Conservation (phyloP, 2,329 filamentous ascomycete species). For the Monilinia vaccinii-corymbosi region DNA sequence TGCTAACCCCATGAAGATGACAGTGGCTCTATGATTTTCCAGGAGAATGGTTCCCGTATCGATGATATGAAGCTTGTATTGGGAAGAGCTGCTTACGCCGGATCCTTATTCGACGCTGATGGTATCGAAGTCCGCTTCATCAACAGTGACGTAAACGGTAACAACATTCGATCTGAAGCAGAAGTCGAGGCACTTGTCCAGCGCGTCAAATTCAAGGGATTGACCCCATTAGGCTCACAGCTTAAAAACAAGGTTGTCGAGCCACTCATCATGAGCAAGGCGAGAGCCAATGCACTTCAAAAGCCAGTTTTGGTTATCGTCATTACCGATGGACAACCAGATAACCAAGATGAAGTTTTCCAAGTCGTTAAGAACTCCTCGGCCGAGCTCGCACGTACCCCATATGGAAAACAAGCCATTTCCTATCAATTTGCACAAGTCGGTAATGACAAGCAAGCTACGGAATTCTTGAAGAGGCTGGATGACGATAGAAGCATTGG, state of each 20-base stretch:
- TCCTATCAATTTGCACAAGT: conserved; percentile 9
- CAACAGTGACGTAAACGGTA: conserved; percentile 47
- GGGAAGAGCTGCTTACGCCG: conserved; percentile 52
- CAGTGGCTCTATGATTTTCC: conserved; percentile 61
- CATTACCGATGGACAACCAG: conserved; percentile 9
- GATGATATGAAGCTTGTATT: conserved; percentile 57
- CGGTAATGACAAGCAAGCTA: not conserved
- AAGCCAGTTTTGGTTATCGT: conserved; percentile 8
- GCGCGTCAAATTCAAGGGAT: conserved; percentile 52
- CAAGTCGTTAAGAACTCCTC: not conserved
- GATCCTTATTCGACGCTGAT: conserved; percentile 60
- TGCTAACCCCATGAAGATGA: conserved; percentile 39
- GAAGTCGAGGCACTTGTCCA: conserved; percentile 50
- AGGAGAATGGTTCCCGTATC: conserved; percentile 57
- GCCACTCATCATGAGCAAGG: conserved; percentile 41
- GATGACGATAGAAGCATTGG: conserved; percentile 4
- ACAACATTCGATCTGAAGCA: conserved; percentile 46
- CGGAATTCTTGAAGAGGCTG: conserved; percentile 6
- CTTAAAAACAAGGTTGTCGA: conserved; percentile 55
- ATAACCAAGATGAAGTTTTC: conserved; percentile 7
- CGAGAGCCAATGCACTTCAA: not conserved
- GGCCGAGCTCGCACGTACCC: not conserved
- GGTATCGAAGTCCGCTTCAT: conserved; percentile 62
- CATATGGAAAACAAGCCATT: conserved; percentile 6
- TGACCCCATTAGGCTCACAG: conserved; percentile 58